Base-by-base conservation (phyloP, 1,284 basidiomycete species). In the Ceratobasidium sp. region DNA sequence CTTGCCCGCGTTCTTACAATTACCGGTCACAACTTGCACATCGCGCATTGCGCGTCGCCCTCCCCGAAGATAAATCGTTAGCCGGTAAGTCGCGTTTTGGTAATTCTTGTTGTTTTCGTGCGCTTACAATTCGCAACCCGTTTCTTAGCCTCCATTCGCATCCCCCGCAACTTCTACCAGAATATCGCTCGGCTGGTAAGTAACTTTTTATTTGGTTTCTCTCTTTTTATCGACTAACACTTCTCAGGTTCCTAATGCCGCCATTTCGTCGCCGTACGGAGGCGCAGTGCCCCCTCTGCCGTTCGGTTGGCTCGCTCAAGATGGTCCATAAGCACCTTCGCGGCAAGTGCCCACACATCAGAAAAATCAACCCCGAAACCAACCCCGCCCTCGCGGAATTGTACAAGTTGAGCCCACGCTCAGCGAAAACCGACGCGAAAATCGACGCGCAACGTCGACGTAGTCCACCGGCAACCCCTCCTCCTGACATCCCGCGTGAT, bases 401-500 rank as follows among this genome's bases (percentile, higher is more conserved):
- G 52, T 54, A 54, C n/a, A 54, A 54, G 7, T 20, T 54, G 17
- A n/a, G 52, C 52, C 52, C 52, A 54, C n/a, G 52, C 17, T 23
- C 20, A 23, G 17, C 52, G n/a, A 54, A 54, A 54, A 23, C n/a
- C 52, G 52, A 54, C 17, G 52, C 52, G 17, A 54, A 54, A 54
- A 23, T 23, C n/a, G 52, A 54, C 17, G 52, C 52, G 17, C 52
- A 20, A 20, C 52, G 17, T 54, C 52, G n/a, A 20, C 52, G 52
- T 54, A 54, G n/a, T n/a, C 52, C 52, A 54, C 52, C 52, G n/a
- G 17, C 52, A 9, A 54, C 52, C 52, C 52, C 52, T 20, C 52
- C 52, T 20, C 52, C 52, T 9, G 17, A 54, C 15, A 54, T 20
- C 7, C n/a, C 52, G n/a, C 52, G n/a, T 54, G 17, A 54, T 54